Evolutionary conservation across 257 asterid species (phyloP), one percentile per base, ranked within the genome.

Genomic region (Nicotiana otophora): DNA sequence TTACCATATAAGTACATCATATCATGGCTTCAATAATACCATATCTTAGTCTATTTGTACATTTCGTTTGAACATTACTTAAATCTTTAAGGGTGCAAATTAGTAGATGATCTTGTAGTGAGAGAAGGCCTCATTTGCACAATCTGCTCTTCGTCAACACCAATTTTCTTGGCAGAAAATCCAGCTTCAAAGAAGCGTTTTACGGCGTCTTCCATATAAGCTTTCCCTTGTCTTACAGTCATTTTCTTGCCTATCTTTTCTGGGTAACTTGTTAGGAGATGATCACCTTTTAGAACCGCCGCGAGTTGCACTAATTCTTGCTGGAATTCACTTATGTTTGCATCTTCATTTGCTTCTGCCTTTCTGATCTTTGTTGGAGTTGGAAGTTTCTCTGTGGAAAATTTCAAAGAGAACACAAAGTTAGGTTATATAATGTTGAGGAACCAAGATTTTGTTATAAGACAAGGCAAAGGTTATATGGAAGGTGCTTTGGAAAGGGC

Each of bases 111-210:
- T 87, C 93, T 88, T 9, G 98, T 88, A 2, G 93, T 90, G 5
- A 95, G 95, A 39, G 99, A 92, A 28, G 98, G 97, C 82, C 91
- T 88, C 99, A 95, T 94, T 83, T 90, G 90, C 12, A 94, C 93
- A 58, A 91, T 89, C 14, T 90, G 98, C 30, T 93, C 86, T 9
- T 61, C 88, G 39, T 89, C 86, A 34, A 90, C 97, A 3, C 94
- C 97, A 93, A 94, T 86, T 51, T 28, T 88, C 26, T 70, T 82
- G 4, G 98, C 97, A n/a, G 90, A 88, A 23, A 20, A 14, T 26
- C 97, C 95, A 1, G 98, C 97, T 86, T 90, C 98, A 5, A 94
- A 84, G 92, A 91, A 95, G 69, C 90, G 80, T 48, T 86, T 88
- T 0, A 95, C 93, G 2, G 98, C 97, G 5, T 62, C 85, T 63